Evolutionary conservation across 78 protist species (phyloP).

Genomic region (Dictyostelium brefeldianum): DNA sequence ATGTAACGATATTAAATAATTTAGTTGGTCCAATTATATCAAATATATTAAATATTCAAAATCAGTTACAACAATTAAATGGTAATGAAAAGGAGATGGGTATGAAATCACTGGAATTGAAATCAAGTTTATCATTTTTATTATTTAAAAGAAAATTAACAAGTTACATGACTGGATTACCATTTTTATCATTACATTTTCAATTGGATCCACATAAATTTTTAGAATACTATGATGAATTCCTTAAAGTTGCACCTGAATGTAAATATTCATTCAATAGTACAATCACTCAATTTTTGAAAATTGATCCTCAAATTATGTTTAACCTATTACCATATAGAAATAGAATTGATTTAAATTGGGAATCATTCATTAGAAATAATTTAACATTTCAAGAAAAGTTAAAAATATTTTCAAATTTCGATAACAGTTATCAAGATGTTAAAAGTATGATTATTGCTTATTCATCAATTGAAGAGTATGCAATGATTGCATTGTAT

Average conservation of each 20-base stretch:
- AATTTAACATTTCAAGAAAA: neutral
- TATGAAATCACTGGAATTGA: neutral
- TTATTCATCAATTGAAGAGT: neutral
- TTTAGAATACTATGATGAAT: neutral
- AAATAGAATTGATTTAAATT: neutral
- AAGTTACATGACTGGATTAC: neutral
- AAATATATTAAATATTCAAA: neutral
- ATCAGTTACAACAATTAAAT: neutral
- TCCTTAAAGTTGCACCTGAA: neutral
- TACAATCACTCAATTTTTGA: neutral
- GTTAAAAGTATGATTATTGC: neutral
- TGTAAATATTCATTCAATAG: neutral
- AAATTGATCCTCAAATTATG: neutral
- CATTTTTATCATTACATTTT: neutral
- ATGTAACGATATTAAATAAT: neutral
- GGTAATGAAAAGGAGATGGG: neutral
- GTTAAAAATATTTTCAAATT: neutral
- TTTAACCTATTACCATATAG: neutral
- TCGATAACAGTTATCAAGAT: neutral
- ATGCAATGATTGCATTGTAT: neutral
- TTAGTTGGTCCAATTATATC: neutral
- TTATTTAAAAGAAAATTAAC: neutral
- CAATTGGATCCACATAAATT: neutral
- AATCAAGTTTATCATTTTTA: neutral
- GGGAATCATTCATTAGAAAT: neutral